Conservation (phyloP, 306 rosid species). For the Quercus cerris region DNA sequence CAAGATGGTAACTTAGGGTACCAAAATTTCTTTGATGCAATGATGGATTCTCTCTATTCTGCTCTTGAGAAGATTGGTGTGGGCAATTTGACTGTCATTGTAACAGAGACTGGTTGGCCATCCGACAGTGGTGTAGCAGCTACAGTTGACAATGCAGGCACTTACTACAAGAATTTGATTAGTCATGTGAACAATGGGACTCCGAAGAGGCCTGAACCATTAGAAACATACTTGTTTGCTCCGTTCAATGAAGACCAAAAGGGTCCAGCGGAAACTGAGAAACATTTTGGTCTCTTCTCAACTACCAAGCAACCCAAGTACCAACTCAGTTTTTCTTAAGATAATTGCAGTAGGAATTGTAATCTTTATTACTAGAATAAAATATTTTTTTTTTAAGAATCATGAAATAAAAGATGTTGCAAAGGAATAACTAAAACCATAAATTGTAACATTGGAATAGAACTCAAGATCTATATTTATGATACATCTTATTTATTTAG, state of each 20-base stretch:
- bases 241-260: slow-evolving; percentile 45
- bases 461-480: too few species aligned
- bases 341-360: too few species aligned
- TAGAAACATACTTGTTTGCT: slow-evolving; percentile 43
- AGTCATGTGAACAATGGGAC: slow-evolving; percentile 45
- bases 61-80: slow-evolving; percentile 53
- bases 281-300: slow-evolving; percentile 36
- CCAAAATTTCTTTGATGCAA: slow-evolving; percentile 44
- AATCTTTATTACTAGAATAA: too few species aligned
- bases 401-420: too few species aligned
- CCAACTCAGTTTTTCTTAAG: not conserved
- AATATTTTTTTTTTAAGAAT: too few species aligned
- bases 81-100: slow-evolving; percentile 33
- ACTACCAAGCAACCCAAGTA: slow-evolving; percentile 39
- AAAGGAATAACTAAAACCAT: too few species aligned
- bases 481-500: too few species aligned
- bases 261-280: not conserved
- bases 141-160: slow-evolving; percentile 23
- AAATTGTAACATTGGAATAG: too few species aligned
- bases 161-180: slow-evolving; percentile 49
- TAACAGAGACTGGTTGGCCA: slow-evolving; percentile 80
- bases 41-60: slow-evolving; percentile 43
- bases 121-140: slow-evolving; percentile 41
- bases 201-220: slow-evolving; percentile 31
- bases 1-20: slow-evolving; percentile 25